phyloP scores from a whole-genome alignment of 192 early-diverging fungal genomes.

The Coemansia sp. region DNA sequence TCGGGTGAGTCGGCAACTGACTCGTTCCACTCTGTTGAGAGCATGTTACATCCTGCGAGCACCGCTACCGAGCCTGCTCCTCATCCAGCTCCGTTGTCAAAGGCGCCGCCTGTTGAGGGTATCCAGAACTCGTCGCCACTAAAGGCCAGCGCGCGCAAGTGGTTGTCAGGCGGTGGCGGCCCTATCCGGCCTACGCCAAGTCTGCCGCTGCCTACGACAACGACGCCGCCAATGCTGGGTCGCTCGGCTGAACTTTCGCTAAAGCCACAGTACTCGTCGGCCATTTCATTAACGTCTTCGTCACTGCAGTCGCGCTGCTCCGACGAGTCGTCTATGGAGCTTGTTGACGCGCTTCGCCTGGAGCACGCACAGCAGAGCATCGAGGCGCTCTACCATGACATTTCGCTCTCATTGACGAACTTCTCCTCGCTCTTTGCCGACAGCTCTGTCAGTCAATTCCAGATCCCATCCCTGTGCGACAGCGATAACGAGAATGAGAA shows the following conservation, averaged over 20 bases:
- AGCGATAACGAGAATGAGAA: slow-evolving; percentile 16
- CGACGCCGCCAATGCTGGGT: slow-evolving; percentile 10
- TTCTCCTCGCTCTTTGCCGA: neutral
- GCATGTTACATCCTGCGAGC: neutral
- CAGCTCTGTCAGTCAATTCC: neutral
- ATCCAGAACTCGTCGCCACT: neutral
- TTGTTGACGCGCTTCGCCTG: slow-evolving; percentile 21
- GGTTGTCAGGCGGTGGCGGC: slow-evolving; percentile 15
- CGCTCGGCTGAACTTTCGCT: neutral
- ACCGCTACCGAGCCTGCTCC: neutral
- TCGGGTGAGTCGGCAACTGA: slow-evolving; percentile 50
- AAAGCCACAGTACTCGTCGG: slow-evolving; percentile 15
- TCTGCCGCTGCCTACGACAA: slow-evolving; percentile 3
- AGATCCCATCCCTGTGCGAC: slow-evolving; percentile 2
- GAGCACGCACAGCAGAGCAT: slow-evolving; percentile 39
- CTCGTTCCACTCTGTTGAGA: slow-evolving; percentile 35
- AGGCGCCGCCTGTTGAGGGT: neutral
- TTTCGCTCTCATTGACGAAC: slow-evolving; percentile 25
- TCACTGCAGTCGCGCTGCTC: neutral
- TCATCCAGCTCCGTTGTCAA: neutral
- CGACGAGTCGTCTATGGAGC: slow-evolving; percentile 17
- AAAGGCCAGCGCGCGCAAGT: slow-evolving; percentile 23
- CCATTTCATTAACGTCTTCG: neutral
- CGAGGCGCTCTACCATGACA: slow-evolving; percentile 39
- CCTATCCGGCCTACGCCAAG: slow-evolving; percentile 9